Evolutionary conservation across 2,329 filamentous ascomycete species (phyloP), one percentile per base, ranked within the genome.

Genomic region (Hypoxylon sp.): DNA sequence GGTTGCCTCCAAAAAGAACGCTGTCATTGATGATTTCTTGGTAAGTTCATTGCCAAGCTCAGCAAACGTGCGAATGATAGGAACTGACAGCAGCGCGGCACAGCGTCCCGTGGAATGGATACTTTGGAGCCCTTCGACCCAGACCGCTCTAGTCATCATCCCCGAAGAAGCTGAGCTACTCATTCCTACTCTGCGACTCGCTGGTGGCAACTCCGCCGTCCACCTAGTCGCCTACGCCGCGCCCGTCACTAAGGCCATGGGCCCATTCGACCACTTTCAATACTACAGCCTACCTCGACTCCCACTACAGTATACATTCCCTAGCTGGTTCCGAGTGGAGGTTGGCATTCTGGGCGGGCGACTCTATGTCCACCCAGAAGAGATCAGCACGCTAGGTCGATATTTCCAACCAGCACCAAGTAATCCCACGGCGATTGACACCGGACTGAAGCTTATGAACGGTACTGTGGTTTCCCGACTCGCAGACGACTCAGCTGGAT

Each of bases 91-190:
- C 8, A 27, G 25, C 6, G 25, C 25, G 25, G 25, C 12, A 52
- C 34, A 83, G 67, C 78, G 82, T 1, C 80, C 84, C 0, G 85
- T 90, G 0, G 84, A 88, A 25, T 92, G 88, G 88, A 72, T 92
- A 1, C 74, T 91, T 0, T 90, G 84, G 83, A 86, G 83, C 62
- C 69, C 71, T 0, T 9, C 67, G 0, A 77, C 78, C 0, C 71
- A 85, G 6, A 83, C 79, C 0, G 89, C 83, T 0, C 66, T 92
- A 0, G 74, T 91, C 1, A 71, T 91, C 1, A 87, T 86, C 27
- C 86, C 88, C 0, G 89, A 91, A 68, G 90, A 92, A 73, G 87
- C 84, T 0, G 87, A 91, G 59, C 50, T 71, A 0, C 67, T 91
- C 0, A 80, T 91, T 2, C 80, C 81, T 0, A 65, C 80, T 0